Evolutionary conservation across 306 rosid species (phyloP).

Genomic region (Geum urbanum): DNA sequence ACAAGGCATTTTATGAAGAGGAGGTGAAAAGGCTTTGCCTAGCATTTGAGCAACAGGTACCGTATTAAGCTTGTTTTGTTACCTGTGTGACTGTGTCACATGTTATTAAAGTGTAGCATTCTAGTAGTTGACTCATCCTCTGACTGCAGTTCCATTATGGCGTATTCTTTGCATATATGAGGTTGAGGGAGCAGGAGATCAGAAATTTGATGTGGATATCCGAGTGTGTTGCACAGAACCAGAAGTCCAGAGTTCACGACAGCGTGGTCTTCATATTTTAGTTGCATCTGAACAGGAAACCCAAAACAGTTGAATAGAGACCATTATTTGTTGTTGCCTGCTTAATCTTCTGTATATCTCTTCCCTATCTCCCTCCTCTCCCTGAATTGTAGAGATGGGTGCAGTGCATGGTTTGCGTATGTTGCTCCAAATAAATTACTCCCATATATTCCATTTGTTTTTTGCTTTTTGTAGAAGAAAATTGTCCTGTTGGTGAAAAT

Average conservation of each 20-base stretch:
- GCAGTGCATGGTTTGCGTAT: conserved; percentile 30
- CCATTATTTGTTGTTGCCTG: conserved; percentile 24
- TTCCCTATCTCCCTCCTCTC: conserved; percentile 13
- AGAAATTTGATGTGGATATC: conserved; percentile 97
- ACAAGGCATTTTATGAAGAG: conserved; percentile 98
- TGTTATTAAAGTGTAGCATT: not conserved
- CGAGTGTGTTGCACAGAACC: conserved; percentile 97
- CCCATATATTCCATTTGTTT: not conserved
- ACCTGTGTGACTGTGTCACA: not conserved
- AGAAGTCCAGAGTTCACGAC: conserved; percentile 94
- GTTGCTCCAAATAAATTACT: conserved; percentile 29
- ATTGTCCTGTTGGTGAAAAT: not conserved
- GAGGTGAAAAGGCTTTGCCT: conserved; percentile 97
- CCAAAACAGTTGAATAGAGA: conserved; percentile 8
- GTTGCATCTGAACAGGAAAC: conserved; percentile 15
- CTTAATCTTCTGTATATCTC: conserved; percentile 40
- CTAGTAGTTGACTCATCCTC: conserved; percentile 3
- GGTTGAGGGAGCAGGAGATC: conserved; percentile 97
- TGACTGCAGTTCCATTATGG: conserved; percentile 84
- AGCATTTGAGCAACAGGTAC: conserved; percentile 93
- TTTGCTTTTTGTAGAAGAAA: not conserved
- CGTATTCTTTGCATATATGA: conserved; percentile 95
- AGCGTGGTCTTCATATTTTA: conserved; percentile 95
- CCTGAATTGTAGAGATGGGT: conserved; percentile 26
- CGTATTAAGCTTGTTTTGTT: no score